phyloP scores from a whole-genome alignment of 768 basidiomycete species.

The Tulasnella sp. region DNA sequence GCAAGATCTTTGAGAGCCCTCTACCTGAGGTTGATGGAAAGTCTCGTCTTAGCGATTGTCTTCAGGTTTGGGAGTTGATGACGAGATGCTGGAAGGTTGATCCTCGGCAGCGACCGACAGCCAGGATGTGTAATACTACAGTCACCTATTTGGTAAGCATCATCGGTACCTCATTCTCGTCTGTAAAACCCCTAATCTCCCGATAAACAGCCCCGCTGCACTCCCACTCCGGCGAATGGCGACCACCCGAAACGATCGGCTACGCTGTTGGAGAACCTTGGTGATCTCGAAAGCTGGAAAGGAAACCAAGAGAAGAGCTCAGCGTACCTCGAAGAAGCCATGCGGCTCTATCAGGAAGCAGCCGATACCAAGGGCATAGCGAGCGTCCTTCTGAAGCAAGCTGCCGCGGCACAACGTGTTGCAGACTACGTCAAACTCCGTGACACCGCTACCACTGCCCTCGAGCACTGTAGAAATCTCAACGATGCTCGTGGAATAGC shows the following conservation, averaged over 20 bases:
- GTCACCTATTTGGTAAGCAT: no score
- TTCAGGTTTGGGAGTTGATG: no score
- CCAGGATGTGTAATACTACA: no score
- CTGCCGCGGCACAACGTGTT: neutral
- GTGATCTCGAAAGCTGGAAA: neutral
- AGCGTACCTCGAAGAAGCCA: neutral
- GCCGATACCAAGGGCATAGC: neutral
- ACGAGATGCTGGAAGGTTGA: no score
- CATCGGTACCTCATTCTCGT: neutral
- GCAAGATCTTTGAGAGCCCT: neutral
- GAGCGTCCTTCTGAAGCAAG: no score
- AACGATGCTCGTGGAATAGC: neutral
- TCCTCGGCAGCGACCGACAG: no score
- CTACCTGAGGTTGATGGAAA: neutral
- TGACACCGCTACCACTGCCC: neutral
- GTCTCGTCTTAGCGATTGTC: neutral
- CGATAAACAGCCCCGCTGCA: neutral
- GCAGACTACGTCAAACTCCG: neutral
- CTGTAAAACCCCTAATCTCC: neutral
- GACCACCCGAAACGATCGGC: neutral
- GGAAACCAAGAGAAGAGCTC: neutral
- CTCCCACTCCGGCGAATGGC: neutral
- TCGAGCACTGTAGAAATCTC: no score
- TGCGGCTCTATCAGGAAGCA: neutral
- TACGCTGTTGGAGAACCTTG: neutral